Base-by-base conservation (phyloP, 208 protist species). In the Leishmania mexicana region DNA sequence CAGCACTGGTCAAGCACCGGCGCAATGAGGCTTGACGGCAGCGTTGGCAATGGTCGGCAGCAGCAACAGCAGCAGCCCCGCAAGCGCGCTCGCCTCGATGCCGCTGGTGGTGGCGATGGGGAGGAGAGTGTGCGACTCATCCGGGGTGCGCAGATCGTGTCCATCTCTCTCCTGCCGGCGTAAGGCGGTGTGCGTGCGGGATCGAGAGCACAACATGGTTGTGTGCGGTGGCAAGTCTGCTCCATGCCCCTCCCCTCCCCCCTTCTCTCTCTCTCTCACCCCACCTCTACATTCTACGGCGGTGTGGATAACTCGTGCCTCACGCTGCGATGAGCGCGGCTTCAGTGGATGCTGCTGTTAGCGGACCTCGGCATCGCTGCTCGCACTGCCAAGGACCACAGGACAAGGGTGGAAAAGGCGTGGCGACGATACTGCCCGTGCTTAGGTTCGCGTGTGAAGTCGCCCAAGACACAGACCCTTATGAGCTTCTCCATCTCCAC, bases 111-210 rank as follows among this genome's bases (percentile, higher is more conserved):
- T 31, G 78, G 0, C 3, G 62, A 79, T n/a, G 78, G 17, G 10
- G 82, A 58, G 21, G 78, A 81, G 51, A 85, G 82, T 45, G 70
- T 94, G 80, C 86, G 90, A 31, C 86, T 94, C 71, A 89, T 94
- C 54, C 90, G 90, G 49, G 90, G 88, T 2, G 76, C 79, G 21
- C 88, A 92, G 77, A 87, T 94, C 24, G 86, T 81, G 31, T 87
- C 88, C 11, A 90, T 94, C 72, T 75, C 81, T 28, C 73, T 85
- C 24, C 84, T 85, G 2, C 76, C 62, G 21, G 38, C 15, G 28
- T 81, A n/a, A 62, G 28, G 28, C 42, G 58, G 24, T 45, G 53
- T 19, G n/a, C n/a, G 49, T 21, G n/a, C 17, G 45, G 19, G 51
- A 47, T 42, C 13, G 45, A 51, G 28, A n/a, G 4, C 19, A 15